phyloP scores from a whole-genome alignment of 2,329 filamentous ascomycete species.

The Colletotrichum spaethianum region DNA sequence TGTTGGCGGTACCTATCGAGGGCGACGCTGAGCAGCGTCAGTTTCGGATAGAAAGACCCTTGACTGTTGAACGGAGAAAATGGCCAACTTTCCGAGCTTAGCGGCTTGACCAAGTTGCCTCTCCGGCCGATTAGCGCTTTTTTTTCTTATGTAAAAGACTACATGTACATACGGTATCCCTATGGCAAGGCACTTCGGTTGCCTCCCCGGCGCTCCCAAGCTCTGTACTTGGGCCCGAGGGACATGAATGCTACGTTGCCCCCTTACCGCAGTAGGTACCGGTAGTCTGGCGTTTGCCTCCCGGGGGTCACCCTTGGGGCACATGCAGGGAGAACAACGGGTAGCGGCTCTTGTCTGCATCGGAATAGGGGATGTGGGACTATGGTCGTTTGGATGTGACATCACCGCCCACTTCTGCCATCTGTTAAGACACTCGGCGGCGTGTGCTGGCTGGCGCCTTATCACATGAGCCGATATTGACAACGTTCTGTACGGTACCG shows the following conservation, averaged over 20 bases:
- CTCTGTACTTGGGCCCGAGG: not conserved
- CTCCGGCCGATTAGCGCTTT: not conserved
- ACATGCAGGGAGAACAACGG: not conserved
- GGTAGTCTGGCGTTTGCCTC: conserved; percentile 19
- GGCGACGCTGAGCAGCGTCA: conserved; percentile 3
- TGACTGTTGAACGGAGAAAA: not conserved
- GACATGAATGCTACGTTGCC: conserved; percentile 30
- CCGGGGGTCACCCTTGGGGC: not conserved
- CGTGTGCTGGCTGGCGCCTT: not conserved
- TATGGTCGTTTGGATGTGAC: conserved; percentile 21
- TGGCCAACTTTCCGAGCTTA: not conserved
- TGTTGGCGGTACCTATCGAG: conserved; percentile 5
- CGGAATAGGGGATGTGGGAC: conserved; percentile 29
- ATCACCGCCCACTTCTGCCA: conserved; percentile 24
- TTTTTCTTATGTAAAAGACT: conserved; percentile 3
- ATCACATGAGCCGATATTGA: conserved; percentile 5
- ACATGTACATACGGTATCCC: too few species aligned
- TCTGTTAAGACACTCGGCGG: not conserved
- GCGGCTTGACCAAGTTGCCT: conserved; percentile 17
- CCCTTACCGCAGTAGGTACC: too few species aligned
- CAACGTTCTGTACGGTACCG: not conserved
- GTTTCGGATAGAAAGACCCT: conserved; percentile 5
- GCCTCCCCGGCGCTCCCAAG: not conserved
- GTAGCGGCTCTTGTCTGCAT: not conserved
- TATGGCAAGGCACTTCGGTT: not conserved